Percentiles rank a stretch among this genome's conserved stretches.
phyloP scores from a whole-genome alignment of 768 basidiomycete species.

The Melanogaster broomeanus region DNA sequence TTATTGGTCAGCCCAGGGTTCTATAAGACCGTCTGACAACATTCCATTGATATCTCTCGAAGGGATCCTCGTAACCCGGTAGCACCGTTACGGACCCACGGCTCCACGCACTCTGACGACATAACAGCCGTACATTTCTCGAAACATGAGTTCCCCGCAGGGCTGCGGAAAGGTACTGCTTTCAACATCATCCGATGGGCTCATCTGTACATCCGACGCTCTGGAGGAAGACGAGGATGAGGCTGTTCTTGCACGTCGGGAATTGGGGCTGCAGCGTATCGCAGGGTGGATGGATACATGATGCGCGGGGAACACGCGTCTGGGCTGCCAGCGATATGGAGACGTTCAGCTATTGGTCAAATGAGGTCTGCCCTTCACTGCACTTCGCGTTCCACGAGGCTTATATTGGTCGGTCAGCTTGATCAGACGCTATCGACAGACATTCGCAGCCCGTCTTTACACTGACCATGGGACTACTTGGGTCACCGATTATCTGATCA shows the following conservation, averaged over 20 bases:
- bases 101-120: constrained; percentile 91
- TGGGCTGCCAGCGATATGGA: constrained; percentile 97
- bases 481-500: constrained; percentile 80
- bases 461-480: constrained; percentile 58
- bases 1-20: constrained; percentile 63
- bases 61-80: constrained; percentile 87
- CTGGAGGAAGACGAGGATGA: constrained; percentile 88
- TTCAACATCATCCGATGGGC: constrained; percentile 85
- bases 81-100: constrained; percentile 70
- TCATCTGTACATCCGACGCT: constrained; percentile 70
- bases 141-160: constrained; percentile 29
- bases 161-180: constrained; percentile 52
- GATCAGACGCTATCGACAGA: constrained; percentile 58
- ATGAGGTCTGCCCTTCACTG: constrained; percentile 47
- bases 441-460: constrained; percentile 65
- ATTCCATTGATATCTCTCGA: constrained; percentile 4
- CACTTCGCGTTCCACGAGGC: not conserved
- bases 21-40: not conserved
- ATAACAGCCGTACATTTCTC: constrained; percentile 73
- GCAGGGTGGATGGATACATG: constrained; percentile 68
- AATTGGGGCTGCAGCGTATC: constrained; percentile 85
- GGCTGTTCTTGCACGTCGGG: constrained; percentile 73
- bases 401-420: constrained; percentile 45
- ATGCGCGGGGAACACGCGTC: constrained; percentile 40
- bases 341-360: constrained; percentile 83